Base-by-base conservation (phyloP, 441 rosid genomes). In the Francoa sonchifolia region DNA sequence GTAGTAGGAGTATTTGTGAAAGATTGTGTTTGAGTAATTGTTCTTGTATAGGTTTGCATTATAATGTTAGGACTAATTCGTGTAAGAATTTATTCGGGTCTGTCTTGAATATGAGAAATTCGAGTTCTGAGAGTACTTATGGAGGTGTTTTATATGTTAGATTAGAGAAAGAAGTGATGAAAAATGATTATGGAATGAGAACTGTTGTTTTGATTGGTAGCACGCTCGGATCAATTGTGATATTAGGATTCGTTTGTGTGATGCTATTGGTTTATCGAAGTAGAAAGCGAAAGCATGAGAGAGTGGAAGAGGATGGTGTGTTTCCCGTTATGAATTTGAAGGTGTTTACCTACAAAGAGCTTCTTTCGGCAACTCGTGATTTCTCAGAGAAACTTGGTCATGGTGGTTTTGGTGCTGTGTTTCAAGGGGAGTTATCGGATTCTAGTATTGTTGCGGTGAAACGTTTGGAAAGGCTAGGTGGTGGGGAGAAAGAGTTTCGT, bases 341-440 rank as follows among this genome's bases (percentile, higher is more conserved):
- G 58, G 83, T 78, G 13, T 80, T 80, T 50, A 42, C 88, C 57
- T 73, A 76, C 63, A 84, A 77, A 52, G 85, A 80, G 57, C 82
- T 84, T 46, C 69, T 59, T 2, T 30, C 54, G 9, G 77, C 68
- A 33, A 84, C 92, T 20, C 44, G 39, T 42, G 85, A 79, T 8
- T 77, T 84, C 63, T 73, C 88, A 0, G 76, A 75, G 35, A 80
- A 80, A 65, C 71, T 84, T 0, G 95, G 95, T 16, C 88, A 84
- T 2, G 95, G 92, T 13, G 92, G 95, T 31, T 84, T 84, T 8
- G 95, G 95, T 2, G 81, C 80, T 0, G 95, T 80, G 39, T 84
- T 84, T 49, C 67, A 65, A 40, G 92, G 92, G 0, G 71, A 68
- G 42, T 62, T 83, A 39, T 54, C 57, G 0, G 87, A 75, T 69